These are phyloP conservation scores for Colletotrichum cordylinicola DNA, from an alignment of 2,329 filamentous ascomycete genomes.

Conservation along the genomic window DNA sequence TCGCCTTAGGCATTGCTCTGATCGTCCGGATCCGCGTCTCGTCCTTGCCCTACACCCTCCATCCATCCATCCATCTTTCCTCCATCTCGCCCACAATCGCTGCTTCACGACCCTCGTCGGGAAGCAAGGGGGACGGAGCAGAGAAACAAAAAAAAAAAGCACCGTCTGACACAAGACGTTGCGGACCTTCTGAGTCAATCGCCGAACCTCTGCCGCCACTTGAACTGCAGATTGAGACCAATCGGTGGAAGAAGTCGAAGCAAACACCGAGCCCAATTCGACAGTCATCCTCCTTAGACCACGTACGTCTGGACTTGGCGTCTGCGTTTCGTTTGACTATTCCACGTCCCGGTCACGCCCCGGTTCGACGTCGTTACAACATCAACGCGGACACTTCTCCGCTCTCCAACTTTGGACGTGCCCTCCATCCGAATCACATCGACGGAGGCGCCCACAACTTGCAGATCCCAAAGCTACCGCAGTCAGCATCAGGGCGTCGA, in stretches of 20 bases:
- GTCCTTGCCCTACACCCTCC: background rate
- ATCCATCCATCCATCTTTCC: background rate
- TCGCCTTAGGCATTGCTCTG: background rate
- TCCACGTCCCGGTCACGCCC: background rate
- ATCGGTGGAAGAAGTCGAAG: background rate
- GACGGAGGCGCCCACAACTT: background rate
- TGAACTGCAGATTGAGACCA: background rate
- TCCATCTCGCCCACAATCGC: background rate
- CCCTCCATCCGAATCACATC: background rate
- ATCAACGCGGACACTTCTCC: constrained; percentile 1
- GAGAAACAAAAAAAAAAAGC: background rate
- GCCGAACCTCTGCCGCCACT: background rate
- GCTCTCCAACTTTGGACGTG: background rate
- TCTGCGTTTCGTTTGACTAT: background rate
- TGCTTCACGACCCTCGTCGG: background rate
- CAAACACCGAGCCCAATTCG: background rate
- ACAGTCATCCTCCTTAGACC: background rate
- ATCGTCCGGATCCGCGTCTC: background rate
- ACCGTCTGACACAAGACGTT: background rate
- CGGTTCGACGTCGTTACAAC: background rate
- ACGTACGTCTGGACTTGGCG: background rate
- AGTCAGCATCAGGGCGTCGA: background rate
- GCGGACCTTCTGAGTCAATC: background rate
- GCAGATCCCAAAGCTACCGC: background rate
- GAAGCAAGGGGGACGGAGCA: background rate